Evolutionary conservation across 2,329 filamentous ascomycete species (phyloP).

Genomic region (Cordyceps farinosa): DNA sequence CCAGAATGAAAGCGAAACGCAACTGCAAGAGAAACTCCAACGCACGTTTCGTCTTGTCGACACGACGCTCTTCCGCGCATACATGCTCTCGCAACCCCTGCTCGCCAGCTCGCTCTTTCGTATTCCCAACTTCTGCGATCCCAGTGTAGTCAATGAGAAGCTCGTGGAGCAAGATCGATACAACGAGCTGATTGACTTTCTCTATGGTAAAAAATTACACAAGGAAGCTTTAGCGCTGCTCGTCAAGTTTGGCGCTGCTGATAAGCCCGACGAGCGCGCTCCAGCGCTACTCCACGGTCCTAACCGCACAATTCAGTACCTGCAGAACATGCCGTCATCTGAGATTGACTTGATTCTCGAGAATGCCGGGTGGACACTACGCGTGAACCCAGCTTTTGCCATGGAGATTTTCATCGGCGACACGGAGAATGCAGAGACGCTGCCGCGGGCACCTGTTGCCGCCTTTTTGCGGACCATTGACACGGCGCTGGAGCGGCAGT

Average conservation of each 20-base stretch:
- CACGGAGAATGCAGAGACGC: conserved; percentile 87
- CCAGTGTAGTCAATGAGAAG: conserved; percentile 89
- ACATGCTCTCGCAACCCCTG: conserved; percentile 87
- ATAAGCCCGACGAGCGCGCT: conserved; percentile 47
- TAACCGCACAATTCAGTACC: conserved; percentile 77
- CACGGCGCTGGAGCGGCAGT: conserved; percentile 67
- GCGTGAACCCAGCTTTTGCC: conserved; percentile 65
- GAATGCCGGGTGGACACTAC: conserved; percentile 84
- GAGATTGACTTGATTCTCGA: conserved; percentile 89
- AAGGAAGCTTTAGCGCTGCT: conserved; percentile 80
- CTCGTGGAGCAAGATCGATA: conserved; percentile 85
- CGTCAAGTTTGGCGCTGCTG: conserved; percentile 69
- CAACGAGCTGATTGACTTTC: conserved; percentile 93
- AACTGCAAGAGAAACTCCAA: conserved; percentile 68
- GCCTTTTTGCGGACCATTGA: conserved; percentile 71
- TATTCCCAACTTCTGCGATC: conserved; percentile 95
- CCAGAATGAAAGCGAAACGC: conserved; percentile 47
- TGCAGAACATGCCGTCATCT: conserved; percentile 84
- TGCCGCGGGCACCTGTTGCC: conserved; percentile 74
- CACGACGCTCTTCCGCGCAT: conserved; percentile 88
- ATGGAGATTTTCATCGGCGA: conserved; percentile 95
- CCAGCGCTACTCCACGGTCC: conserved; percentile 67
- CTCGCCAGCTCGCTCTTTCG: conserved; percentile 88
- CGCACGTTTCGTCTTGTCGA: conserved; percentile 82
- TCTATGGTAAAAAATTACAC: conserved; percentile 92